phyloP scores from a whole-genome alignment of 257 asterid genomes.

The Craterostigma plantagineum region DNA sequence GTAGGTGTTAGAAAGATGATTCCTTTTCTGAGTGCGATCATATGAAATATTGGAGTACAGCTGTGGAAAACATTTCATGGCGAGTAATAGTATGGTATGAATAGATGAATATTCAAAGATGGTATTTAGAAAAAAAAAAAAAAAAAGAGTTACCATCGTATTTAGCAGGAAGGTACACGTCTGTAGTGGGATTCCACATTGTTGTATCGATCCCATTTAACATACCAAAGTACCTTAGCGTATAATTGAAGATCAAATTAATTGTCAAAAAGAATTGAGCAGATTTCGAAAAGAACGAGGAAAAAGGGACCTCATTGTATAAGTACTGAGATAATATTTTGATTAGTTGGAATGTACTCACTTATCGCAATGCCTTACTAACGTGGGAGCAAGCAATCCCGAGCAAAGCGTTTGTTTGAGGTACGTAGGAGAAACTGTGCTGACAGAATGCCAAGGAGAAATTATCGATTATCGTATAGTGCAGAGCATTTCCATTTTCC shows the following conservation, averaged over 20 bases:
- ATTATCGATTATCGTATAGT: too few species aligned
- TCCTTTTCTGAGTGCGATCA: too few species aligned
- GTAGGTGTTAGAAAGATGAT: too few species aligned
- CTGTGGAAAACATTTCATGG: too few species aligned
- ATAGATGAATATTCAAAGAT: background rate
- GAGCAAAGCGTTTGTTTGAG: slow-evolving; percentile 78
- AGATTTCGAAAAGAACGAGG: too few species aligned
- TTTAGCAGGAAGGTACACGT: slow-evolving; percentile 62
- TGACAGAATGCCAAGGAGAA: slow-evolving; percentile 11
- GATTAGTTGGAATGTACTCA: too few species aligned
- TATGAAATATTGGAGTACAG: too few species aligned
- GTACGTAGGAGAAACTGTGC: slow-evolving; percentile 88
- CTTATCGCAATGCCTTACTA: slow-evolving; percentile 61
- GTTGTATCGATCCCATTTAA: slow-evolving; percentile 72
- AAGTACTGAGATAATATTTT: too few species aligned
- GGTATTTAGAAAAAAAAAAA: slow-evolving; percentile 5
- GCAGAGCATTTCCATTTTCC: too few species aligned
- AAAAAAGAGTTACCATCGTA: slow-evolving; percentile 66
- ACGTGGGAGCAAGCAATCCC: slow-evolving; percentile 77
- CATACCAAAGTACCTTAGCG: slow-evolving; percentile 58
- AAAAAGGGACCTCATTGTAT: background rate
- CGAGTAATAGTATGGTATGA: slow-evolving; percentile 7
- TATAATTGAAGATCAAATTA: background rate
- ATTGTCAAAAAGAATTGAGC: too few species aligned
- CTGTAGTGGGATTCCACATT: slow-evolving; percentile 80